Evolutionary conservation across 2,329 filamentous ascomycete genomes (phyloP).

Genomic region (Immersiporthe knoxdaviesiana): DNA sequence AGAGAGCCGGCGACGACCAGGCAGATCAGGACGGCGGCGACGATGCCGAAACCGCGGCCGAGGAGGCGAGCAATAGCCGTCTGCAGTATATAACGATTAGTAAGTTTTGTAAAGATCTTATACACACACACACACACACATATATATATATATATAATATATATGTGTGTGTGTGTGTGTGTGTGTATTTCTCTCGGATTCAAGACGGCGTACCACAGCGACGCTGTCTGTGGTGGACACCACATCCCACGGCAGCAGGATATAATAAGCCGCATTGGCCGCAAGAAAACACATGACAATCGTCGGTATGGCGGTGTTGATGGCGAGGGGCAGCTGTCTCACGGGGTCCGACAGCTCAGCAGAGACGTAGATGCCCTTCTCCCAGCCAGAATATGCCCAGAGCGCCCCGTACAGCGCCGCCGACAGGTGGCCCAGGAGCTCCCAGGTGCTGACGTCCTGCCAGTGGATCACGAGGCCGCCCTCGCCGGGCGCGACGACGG

Average conservation of each 20-base stretch:
- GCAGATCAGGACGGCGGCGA: slow-evolving; percentile 60
- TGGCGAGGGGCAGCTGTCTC: slow-evolving; percentile 60
- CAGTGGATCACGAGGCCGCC: slow-evolving; percentile 50
- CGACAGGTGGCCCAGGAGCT: slow-evolving; percentile 61
- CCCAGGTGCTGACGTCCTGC: slow-evolving; percentile 55
- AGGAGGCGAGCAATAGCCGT: slow-evolving; percentile 60
- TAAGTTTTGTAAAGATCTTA: background rate
- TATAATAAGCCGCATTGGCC: slow-evolving; percentile 65
- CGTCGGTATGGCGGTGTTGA: slow-evolving; percentile 63
- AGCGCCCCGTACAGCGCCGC: slow-evolving; percentile 64
- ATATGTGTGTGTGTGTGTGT: background rate
- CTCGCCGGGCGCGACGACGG: slow-evolving; percentile 51
- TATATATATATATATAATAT: too few relatives aligned
- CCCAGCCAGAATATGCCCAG: slow-evolving; percentile 70
- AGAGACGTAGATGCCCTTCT: slow-evolving; percentile 63
- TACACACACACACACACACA: background rate
- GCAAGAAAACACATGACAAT: slow-evolving; percentile 63
- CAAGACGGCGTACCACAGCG: slow-evolving; percentile 58
- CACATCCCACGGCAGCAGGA: slow-evolving; percentile 62
- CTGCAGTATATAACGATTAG: slow-evolving; percentile 36
- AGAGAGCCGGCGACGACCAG: slow-evolving; percentile 65
- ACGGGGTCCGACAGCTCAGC: slow-evolving; percentile 56
- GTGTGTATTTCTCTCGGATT: background rate
- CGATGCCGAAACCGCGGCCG: slow-evolving; percentile 55
- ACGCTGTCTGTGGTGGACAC: slow-evolving; percentile 64